Evolutionary conservation across 2,329 filamentous ascomycete species (phyloP), one percentile per base, ranked within the genome.

Genomic region (Exophiala alcalophila): DNA sequence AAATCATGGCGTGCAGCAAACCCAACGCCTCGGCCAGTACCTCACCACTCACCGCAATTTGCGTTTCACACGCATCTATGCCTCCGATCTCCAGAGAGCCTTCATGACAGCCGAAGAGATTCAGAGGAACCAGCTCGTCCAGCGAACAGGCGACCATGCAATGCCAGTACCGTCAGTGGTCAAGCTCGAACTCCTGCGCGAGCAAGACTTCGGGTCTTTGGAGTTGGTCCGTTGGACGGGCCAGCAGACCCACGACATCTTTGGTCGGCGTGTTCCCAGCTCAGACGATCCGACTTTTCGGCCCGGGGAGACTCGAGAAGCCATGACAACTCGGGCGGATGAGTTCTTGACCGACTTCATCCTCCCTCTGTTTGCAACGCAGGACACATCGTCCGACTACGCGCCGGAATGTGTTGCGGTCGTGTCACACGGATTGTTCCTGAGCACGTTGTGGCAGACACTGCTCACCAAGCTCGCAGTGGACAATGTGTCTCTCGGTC

Each of bases 401-500:
- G 5, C 23, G 10, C 35, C 37, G 16, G 41, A 49, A 19, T 42
- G 42, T 21, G 67, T 88, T 9, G 81, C 80, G 1, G 66, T 94
- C 10, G 84, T 94, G 3, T 84, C 89, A 2, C 90, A 96, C 58
- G 89, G 90, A 11, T 82, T 94, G 48, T 80, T 94, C 27, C 74
- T 95, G 2, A 79, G 78, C 2, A 73, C 79, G 21, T 64, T 95
- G 0, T 82, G 84, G 73, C 73, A 74, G 41, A 71, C 74, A 9
- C 61, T 94, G 10, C 66, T 83, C 5, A 64, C 68, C 9, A 71
- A 77, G 3, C 74, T 86, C 45, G 64, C 68, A 2, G 57, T 63
- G 9, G 63, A 63, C 32, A 72, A 65, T 49, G 63, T 80, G 5
- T 57, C 59, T 1, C 54, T 78, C 18, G 63, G 62, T 4, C 58